These are phyloP conservation scores for Zalerion maritima DNA, from an alignment of 495 filamentous ascomycete genomes.

Conservation along the genomic window DNA sequence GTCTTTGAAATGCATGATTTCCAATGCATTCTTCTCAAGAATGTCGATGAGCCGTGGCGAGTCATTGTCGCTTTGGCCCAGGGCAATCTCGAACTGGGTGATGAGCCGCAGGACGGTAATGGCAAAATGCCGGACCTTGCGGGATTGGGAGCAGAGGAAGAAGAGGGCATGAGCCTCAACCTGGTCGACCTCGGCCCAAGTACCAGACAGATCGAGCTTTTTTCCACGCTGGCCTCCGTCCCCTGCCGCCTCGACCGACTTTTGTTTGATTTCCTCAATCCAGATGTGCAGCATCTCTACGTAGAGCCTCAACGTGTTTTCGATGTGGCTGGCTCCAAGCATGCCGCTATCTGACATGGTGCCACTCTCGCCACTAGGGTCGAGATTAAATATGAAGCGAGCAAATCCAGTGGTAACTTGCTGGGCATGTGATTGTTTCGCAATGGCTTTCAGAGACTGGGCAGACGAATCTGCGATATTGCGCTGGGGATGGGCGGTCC, in stretches of 20 bases:
- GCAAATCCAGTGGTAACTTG: slow-evolving; percentile 95
- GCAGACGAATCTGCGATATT: slow-evolving; percentile 88
- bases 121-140: slow-evolving; percentile 74
- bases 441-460: slow-evolving; percentile 88
- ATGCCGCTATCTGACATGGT: slow-evolving; percentile 98
- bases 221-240: slow-evolving; percentile 49
- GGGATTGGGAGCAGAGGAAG: slow-evolving; percentile 91
- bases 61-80: slow-evolving; percentile 58
- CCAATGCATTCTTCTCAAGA: slow-evolving; percentile 74
- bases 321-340: slow-evolving; percentile 88
- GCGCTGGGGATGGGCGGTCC: slow-evolving; percentile 84
- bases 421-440: slow-evolving; percentile 82
- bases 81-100: slow-evolving; percentile 81
- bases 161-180: slow-evolving; percentile 97
- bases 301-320: slow-evolving; percentile 82
- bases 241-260: slow-evolving; percentile 55
- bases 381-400: slow-evolving; percentile 94
- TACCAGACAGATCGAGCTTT: slow-evolving; percentile 72
- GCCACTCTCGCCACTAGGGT: slow-evolving; percentile 86
- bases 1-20: slow-evolving; percentile 84
- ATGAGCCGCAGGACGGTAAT: slow-evolving; percentile 85
- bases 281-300: slow-evolving; percentile 89
- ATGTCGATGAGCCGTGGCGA: slow-evolving; percentile 68
- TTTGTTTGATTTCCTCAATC: slow-evolving; percentile 89
- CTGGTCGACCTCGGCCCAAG: slow-evolving; percentile 87